Evolutionary conservation across 2,329 filamentous ascomycete species (phyloP), one percentile per base, ranked within the genome.

Genomic region (Macrophomina tecta): DNA sequence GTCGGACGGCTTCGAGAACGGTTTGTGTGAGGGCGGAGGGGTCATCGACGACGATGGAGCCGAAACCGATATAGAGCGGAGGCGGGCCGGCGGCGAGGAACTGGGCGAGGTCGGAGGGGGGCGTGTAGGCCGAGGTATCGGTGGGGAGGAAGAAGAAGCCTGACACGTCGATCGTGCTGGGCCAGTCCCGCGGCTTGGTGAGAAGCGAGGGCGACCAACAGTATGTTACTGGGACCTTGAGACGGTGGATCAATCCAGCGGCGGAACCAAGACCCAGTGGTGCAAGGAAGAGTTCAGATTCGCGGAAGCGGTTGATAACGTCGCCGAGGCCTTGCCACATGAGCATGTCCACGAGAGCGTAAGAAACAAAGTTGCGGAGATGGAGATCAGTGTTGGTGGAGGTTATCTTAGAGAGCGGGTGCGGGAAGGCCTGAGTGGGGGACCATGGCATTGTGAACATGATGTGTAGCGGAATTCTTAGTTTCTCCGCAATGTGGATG

Each of bases 381-480:
- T 90, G 89, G 74, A 93, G 94, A 1, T 87, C 90, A 75, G 94
- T 16, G 76, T 94, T 94, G 12, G 89, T 90, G 91, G 76, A 94
- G 90, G 73, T 88, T 9, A 18, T 16, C 42, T 94, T 92, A 12
- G 91, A 91, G 55, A 94, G 76, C 0, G 92, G 91, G 74, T 94
- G 91, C 0, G 91, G 90, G 70, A 94, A 94, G 0, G 87, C 84
- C 66, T 89, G 85, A 0, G 91, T 94, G 0, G 91, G 90, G 0
- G 88, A 91, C 73, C 92, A 94, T 0, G 91, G 91, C 66, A 94
- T 90, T 68, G 93, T 97, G 80, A 97, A 97, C 91, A 97, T 96
- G 78, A 97, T 87, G 72, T 93, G 91, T 16, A 93, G 75, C 0
- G 91, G 91, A 30, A 93, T 87, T 0, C 90, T 90, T 69, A 93